Base-by-base conservation (phyloP, 2,329 filamentous ascomycete genomes). In the Ceratocystiopsis brevicomis region DNA sequence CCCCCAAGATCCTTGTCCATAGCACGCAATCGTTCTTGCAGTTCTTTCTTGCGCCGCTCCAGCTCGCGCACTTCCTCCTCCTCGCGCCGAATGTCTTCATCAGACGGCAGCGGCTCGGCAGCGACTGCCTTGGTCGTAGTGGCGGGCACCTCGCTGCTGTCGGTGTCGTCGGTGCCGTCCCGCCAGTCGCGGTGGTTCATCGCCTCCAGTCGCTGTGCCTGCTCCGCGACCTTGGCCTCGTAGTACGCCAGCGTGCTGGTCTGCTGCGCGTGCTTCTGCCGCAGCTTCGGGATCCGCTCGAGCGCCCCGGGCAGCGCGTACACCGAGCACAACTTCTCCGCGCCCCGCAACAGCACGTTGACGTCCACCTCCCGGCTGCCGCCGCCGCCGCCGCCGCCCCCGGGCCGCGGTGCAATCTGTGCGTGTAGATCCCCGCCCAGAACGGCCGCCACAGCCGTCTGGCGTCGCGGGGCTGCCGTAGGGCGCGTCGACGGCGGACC, bases 401-500 rank as follows among this genome's bases (percentile, higher is more conserved):
- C 11, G 14, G 16, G 64, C 40, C 69, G 73, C 46, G 67, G 66
- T 45, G 74, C 68, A 40, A 95, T 85, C 57, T 81, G 73, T 39
- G 83, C 77, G 58, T 94, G 85, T 58, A 96, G 73, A 51, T 93
- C 82, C 0, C 78, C 79, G 6, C 90, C 90, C 10, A 96, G 63
- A 0, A 96, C 86, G 9, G 86, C 84, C 3, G 87, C 83, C 2
- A 96, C 87, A 11, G 87, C 87, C 2, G 85, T 92, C 61, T 79
- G 82, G 47, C 76, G 71, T 51, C 73, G 74, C 77, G 48, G 66
- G 68, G 51, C 65, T 67, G 46, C 53, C 46, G 49, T 61, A 52
- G 42, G 53, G 56, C 39, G 56, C 59, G 52, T 63, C 55, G 68
- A 55, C 45, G 69, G 67, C 50, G 54, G 65, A 10, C 65, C 71